Evolutionary conservation across 2,329 filamentous ascomycete species (phyloP).

Genomic region (Trichophyton schoenleinii): DNA sequence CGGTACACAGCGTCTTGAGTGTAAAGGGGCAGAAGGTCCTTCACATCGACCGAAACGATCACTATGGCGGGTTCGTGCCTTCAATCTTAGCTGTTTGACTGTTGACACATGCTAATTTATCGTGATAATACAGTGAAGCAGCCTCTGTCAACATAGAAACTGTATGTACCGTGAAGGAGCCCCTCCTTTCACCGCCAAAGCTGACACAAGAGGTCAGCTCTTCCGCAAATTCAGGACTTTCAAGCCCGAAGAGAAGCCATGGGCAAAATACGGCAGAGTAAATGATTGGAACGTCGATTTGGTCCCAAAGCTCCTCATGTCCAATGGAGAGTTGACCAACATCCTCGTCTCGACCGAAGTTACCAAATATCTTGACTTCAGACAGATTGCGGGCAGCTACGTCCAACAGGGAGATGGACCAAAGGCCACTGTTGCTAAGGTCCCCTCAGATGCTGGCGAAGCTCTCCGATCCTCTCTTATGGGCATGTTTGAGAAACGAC

Average conservation of each 20-base stretch:
- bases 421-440: constrained; percentile 90
- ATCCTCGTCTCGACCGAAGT: constrained; percentile 94
- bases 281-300: constrained; percentile 99
- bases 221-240: constrained; percentile 95
- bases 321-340: constrained; percentile 94
- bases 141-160: constrained; percentile 94
- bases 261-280: constrained; percentile 91
- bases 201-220: constrained; percentile 48
- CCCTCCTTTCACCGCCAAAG: constrained; percentile 15
- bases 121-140: constrained; percentile 54
- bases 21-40: constrained; percentile 99
- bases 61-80: constrained; percentile 79
- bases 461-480: constrained; percentile 86
- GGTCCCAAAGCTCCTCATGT: constrained; percentile 97
- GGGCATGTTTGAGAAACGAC: constrained; percentile 94
- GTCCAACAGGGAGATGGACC: constrained; percentile 76
- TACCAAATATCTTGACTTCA: constrained; percentile 80
- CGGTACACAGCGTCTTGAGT: constrained; percentile 61
- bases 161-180: constrained; percentile 40
- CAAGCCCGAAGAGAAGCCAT: constrained; percentile 67
- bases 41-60: constrained; percentile 96
- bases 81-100: constrained; percentile 6
- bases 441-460: constrained; percentile 83
- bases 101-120: constrained; percentile 15
- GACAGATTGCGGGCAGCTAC: constrained; percentile 88